Evolutionary conservation across 2,329 filamentous ascomycete genomes (phyloP), one percentile per base, ranked within the genome.

Genomic region (Ceratocystis albifundus): DNA sequence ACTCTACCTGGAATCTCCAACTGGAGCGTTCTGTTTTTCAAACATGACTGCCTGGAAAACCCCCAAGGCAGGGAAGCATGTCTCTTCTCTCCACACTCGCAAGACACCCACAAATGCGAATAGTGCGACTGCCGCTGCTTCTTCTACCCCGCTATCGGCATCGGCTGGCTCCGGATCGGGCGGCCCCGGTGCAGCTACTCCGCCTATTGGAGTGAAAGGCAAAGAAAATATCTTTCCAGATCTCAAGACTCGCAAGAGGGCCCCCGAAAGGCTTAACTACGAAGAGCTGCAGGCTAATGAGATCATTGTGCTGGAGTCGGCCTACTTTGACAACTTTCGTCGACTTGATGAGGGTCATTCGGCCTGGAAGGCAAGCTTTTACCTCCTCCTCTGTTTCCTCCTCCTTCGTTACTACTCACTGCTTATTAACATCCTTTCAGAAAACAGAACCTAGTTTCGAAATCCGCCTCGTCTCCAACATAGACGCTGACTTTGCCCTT

Each of bases 321-420:
- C 97, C 62, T 97, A 94, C 73, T 88, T 87, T 70, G 90, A 96
- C 68, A 92, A 96, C 73, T 96, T 90, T 73, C 81, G 88, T 71
- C 85, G 88, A 73, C 83, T 90, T 71, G 84, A 87, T 72, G 82
- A 83, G 63, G 83, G 83, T 68, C 84, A 85, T 68, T 82, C 84
- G 70, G 92, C 91, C 50, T 97, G 93, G 93, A 91, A 95, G 80
- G 88, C 90, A 80, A 72, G 68, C 55, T 17, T 10, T 32, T 66
- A 17, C 32, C 50, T 15, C 64, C 62, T 69, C 70, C 15, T 46
- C 22, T 64, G 30, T 22, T n/a, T n/a, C 55, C 15, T 12, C n/a
- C 32, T 55, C 15, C 10, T 20, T 32, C 17, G n/a, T 28, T 53
- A 32, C n/a, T 57, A 25, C 66, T 65, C 30, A 65, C 66, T 73